Base-by-base conservation (phyloP, 2,329 filamentous ascomycete species). In the Cordyceps javanica region DNA sequence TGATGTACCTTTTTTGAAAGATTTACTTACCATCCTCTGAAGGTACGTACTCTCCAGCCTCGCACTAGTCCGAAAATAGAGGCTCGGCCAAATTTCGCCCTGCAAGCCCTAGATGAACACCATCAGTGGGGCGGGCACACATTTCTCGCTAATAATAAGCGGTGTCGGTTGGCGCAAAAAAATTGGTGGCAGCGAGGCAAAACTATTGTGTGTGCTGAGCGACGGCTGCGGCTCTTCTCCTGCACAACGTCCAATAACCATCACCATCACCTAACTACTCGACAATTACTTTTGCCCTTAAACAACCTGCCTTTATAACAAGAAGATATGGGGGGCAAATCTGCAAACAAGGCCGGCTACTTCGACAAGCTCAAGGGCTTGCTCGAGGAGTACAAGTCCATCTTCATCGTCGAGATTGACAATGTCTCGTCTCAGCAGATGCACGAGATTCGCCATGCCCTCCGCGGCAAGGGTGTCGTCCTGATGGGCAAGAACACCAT, bases 391-490 rank as follows among this genome's bases (percentile, higher is more conserved):
- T 97, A 95, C 89, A 86, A 86, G 77, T 93, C 89, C 73, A 89
- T 97, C 82, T 97, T 99, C 90, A 92, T 99, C 78, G 92, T 96
- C 77, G 74, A 86, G 74, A 88, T 93, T 75, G 90, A 97, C 91
- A 99, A 97, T 99, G 94, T 99, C 87, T 91, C 88, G 78, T 99
- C 94, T 69, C 94, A 99, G 87, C 95, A 99, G 88, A 99, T 99
- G 95, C 94, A 99, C 90, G 94, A 99, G 87, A 97, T 99, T 78
- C 90, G 94, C 77, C 81, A 88, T 72, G 80, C 90, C 72, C 89
- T 99, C 77, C 92, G 94, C 76, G 88, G 88, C 63, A 81, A 96
- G 79, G 92, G 86, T 79, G 89, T 97, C 69, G 92, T 99, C 70
- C 84, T 99, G 81, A 97, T 97, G 94, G 94, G 93, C 76, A 97